Percentiles rank a stretch among this genome's conserved stretches.
Evolutionary conservation across 768 basidiomycete genomes (phyloP).

Genomic region (Cyathus striatus): DNA sequence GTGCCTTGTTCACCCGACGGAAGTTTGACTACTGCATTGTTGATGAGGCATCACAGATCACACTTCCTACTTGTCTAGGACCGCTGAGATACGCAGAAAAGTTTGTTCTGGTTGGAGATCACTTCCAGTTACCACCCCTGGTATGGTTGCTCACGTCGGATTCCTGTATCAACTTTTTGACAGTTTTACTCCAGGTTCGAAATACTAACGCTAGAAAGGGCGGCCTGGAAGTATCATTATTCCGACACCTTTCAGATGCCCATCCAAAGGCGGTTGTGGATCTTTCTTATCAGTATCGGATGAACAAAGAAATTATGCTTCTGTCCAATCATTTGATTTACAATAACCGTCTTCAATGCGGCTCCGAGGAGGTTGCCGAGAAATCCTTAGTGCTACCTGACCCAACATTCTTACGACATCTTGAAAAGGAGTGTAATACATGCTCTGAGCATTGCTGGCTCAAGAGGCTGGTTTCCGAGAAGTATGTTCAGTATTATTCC

Average conservation of each 20-base stretch:
- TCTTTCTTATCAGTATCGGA: slow-evolving; percentile 86
- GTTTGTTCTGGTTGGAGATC: slow-evolving; percentile 95
- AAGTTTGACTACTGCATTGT: slow-evolving; percentile 96
- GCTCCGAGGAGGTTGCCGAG: slow-evolving; percentile 64
- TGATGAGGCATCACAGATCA: slow-evolving; percentile 97
- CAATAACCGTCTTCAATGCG: slow-evolving; percentile 69
- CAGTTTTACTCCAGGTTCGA: slow-evolving; percentile 55
- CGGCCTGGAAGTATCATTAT: slow-evolving; percentile 87
- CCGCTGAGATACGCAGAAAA: slow-evolving; percentile 86
- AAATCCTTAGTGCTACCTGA: slow-evolving; percentile 52
- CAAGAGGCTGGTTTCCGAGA: slow-evolving; percentile 53
- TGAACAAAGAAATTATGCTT: slow-evolving; percentile 95
- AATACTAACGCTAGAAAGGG: slow-evolving; percentile 74
- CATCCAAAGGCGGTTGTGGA: slow-evolving; percentile 86
- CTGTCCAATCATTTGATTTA: slow-evolving; percentile 89
- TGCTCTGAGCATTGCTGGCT: slow-evolving; percentile 61
- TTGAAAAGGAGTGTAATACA: slow-evolving; percentile 20
- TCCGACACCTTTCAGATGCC: slow-evolving; percentile 81
- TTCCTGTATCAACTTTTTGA: background rate
- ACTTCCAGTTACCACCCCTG: slow-evolving; percentile 93
- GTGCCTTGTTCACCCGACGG: slow-evolving; percentile 79
- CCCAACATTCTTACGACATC: slow-evolving; percentile 28
- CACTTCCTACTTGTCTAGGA: slow-evolving; percentile 90
- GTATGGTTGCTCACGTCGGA: slow-evolving; percentile 33
- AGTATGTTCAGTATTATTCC: slow-evolving; percentile 42